These are phyloP conservation scores for Hibiscus trionum DNA, from an alignment of 345 rosid genomes.

Conservation along the genomic window DNA sequence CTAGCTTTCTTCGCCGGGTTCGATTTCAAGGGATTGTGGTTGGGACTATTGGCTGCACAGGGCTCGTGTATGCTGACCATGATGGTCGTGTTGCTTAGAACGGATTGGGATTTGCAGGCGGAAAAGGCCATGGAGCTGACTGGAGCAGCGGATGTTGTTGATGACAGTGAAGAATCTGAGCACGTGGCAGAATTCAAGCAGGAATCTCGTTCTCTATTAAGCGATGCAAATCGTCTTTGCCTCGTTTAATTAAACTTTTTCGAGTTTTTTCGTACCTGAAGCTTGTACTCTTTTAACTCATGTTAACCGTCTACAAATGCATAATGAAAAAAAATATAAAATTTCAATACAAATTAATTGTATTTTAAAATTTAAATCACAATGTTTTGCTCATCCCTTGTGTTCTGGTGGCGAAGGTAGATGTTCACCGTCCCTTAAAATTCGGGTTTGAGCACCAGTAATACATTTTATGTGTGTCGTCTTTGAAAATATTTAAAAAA, in stretches of 20 bases:
- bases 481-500: no score
- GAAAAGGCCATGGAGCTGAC: slow-evolving; percentile 48
- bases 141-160: slow-evolving; percentile 5
- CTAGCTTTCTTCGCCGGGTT: slow-evolving; percentile 41
- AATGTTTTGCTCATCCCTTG: no score
- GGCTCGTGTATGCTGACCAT: slow-evolving; percentile 51
- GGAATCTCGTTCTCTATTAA: slow-evolving; percentile 22
- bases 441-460: no score
- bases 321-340: no score
- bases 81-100: slow-evolving; percentile 45
- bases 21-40: slow-evolving; percentile 63
- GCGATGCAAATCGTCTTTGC: slow-evolving; percentile 12
- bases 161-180: slow-evolving; percentile 21
- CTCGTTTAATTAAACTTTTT: slow-evolving; percentile 9
- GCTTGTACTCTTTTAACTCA: background rate
- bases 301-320: no score
- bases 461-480: no score
- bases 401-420: no score
- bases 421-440: no score
- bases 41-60: slow-evolving; percentile 67
- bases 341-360: no score
- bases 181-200: slow-evolving; percentile 25
- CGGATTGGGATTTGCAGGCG: slow-evolving; percentile 57
- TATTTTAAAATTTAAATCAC: no score
- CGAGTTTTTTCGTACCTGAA: background rate